Percentiles rank a stretch among this genome's conserved stretches.
These are phyloP conservation scores for Eucalyptus paniculata DNA, from an alignment of 345 rosid genomes.

Conservation along the genomic window DNA sequence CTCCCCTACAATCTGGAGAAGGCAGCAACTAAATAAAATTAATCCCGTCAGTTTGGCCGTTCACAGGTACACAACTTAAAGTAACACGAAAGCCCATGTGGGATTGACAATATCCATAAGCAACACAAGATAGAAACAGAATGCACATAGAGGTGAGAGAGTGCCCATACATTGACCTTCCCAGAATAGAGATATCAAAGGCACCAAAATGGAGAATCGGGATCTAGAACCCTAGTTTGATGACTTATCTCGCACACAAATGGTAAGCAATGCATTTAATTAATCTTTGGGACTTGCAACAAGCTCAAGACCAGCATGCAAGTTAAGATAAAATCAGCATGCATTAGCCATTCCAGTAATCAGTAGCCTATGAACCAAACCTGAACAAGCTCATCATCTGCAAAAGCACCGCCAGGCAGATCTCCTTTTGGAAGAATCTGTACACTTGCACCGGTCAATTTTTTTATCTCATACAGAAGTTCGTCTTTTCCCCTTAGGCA, in stretches of 20 bases:
- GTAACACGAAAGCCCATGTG: background rate
- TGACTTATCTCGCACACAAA: background rate
- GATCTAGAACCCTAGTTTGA: background rate
- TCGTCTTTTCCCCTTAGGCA: conserved; percentile 89
- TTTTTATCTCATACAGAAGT: conserved; percentile 62
- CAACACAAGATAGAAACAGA: background rate
- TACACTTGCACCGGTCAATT: conserved; percentile 64
- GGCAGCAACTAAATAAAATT: background rate
- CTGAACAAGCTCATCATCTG: conserved; percentile 70
- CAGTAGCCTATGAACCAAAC: conserved; percentile 19
- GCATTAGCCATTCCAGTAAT: background rate
- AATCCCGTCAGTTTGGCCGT: background rate
- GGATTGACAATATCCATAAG: background rate
- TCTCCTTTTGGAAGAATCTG: conserved; percentile 66
- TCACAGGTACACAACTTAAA: background rate
- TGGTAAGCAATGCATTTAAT: background rate
- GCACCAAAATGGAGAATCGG: background rate
- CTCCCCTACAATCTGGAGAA: conserved; percentile 81
- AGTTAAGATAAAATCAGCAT: background rate
- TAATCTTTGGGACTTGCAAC: background rate
- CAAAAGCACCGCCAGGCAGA: conserved; percentile 43
- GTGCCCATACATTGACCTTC: background rate
- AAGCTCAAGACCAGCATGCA: background rate
- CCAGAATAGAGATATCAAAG: background rate
- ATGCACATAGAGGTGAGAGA: background rate